Evolutionary conservation across 2,329 filamentous ascomycete species (phyloP).

Genomic region (Fusarium veterinarium): DNA sequence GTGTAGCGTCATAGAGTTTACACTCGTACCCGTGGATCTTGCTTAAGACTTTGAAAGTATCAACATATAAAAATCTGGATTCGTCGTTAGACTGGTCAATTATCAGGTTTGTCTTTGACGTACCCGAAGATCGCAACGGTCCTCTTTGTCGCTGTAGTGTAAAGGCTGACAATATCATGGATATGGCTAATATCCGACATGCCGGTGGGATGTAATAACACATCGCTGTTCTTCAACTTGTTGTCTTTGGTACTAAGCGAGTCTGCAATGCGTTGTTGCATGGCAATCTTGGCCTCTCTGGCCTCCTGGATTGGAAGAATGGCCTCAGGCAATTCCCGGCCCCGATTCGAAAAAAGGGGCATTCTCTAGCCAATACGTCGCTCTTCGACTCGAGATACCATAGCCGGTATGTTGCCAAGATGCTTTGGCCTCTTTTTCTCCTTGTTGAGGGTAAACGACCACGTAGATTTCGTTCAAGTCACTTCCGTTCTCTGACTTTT

Average conservation of each 20-base stretch:
- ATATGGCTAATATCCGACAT: constrained; percentile 61
- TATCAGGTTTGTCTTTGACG: background rate
- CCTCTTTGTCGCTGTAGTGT: background rate
- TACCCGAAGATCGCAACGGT: constrained; percentile 47
- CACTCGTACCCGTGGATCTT: constrained; percentile 45
- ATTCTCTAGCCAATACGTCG: constrained; percentile 41
- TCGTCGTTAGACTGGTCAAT: background rate
- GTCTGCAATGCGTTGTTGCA: constrained; percentile 36
- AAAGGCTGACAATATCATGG: constrained; percentile 20
- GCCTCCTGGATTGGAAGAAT: constrained; percentile 12
- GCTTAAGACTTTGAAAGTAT: constrained; percentile 47
- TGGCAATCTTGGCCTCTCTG: constrained; percentile 1
- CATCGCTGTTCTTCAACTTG: constrained; percentile 47
- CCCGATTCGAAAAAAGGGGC: constrained; percentile 31
- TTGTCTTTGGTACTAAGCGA: constrained; percentile 30
- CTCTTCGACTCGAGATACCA: constrained; percentile 46
- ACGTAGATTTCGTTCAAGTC: constrained; percentile 24
- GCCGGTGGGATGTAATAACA: constrained; percentile 62
- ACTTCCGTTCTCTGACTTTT: background rate
- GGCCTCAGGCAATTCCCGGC: background rate
- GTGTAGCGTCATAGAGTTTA: constrained; percentile 59
- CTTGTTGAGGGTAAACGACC: constrained; percentile 21
- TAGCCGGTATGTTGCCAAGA: constrained; percentile 49
- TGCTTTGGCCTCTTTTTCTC: constrained; percentile 40
- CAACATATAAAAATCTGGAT: constrained; percentile 46